Evolutionary conservation across 1,139 yeast species (phyloP).

Genomic region (Blastobotrys proliferans): DNA sequence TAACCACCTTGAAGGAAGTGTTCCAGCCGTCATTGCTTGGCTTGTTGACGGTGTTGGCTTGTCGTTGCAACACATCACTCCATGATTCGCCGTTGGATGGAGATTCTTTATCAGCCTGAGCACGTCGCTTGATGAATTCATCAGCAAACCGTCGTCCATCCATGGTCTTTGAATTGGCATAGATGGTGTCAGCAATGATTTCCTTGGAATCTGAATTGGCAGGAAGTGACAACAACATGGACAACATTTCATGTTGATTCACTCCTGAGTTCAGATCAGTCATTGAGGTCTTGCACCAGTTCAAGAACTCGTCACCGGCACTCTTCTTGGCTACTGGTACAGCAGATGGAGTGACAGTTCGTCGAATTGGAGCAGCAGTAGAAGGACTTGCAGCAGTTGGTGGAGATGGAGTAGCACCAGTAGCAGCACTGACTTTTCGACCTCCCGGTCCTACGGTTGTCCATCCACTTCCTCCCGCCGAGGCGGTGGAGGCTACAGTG

Average conservation of each 20-base stretch:
- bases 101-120: slow-evolving; percentile 50
- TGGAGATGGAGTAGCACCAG: slow-evolving; percentile 11
- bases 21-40: slow-evolving; percentile 74
- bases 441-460: slow-evolving; percentile 37
- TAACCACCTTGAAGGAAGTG: slow-evolving; percentile 57
- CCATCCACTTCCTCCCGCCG: slow-evolving; percentile 33
- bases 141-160: slow-evolving; percentile 93
- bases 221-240: slow-evolving; percentile 78
- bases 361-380: slow-evolving; percentile 5
- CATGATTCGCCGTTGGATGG: slow-evolving; percentile 30
- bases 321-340: slow-evolving; percentile 29
- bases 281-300: slow-evolving; percentile 81
- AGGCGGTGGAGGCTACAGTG: slow-evolving; percentile 12
- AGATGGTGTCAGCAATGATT: slow-evolving; percentile 88
- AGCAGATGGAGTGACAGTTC: slow-evolving; percentile 32
- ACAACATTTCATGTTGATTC: slow-evolving; percentile 56
- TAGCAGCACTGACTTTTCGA: slow-evolving; percentile 27
- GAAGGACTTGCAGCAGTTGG: slow-evolving; percentile 40
- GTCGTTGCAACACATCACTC: slow-evolving; percentile 62
- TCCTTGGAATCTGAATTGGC: slow-evolving; percentile 66
- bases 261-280: slow-evolving; percentile 67
- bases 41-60: slow-evolving; percentile 43
- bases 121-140: slow-evolving; percentile 79
- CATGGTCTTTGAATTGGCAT: slow-evolving; percentile 85
- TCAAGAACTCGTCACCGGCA: slow-evolving; percentile 57